Conservation (phyloP, 768 basidiomycete genomes). For the Hortiboletus campestris region DNA sequence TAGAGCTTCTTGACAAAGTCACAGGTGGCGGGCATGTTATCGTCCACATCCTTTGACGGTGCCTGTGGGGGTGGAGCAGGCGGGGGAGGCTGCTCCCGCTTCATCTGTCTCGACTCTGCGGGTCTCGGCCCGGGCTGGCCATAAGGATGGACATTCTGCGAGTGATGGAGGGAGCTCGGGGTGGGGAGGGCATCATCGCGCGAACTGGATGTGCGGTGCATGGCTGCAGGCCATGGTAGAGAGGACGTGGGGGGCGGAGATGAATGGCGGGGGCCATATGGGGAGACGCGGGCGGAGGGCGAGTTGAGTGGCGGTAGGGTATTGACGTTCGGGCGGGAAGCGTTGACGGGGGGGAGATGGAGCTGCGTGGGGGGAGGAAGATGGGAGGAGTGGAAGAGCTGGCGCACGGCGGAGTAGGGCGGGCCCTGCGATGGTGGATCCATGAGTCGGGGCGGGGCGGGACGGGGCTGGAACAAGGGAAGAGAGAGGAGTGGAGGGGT, state of each 20-base stretch:
- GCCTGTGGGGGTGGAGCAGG: conserved; percentile 15
- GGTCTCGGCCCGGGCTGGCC: conserved; percentile 20
- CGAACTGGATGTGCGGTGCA: conserved; percentile 40
- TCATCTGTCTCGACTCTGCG: conserved; percentile 27
- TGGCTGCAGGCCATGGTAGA: conserved; percentile 23
- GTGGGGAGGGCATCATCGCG: conserved; percentile 41
- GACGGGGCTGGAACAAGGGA: conserved; percentile 7
- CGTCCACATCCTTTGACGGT: conserved; percentile 47
- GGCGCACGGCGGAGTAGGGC: conserved; percentile 27
- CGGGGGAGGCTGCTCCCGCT: conserved; percentile 30
- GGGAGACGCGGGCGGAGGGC: conserved; percentile 25
- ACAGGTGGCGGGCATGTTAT: conserved; percentile 81
- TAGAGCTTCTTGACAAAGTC: conserved; percentile 95
- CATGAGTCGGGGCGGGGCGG: conserved; percentile 18
- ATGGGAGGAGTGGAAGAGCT: conserved; percentile 42
- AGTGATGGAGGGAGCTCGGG: conserved; percentile 13
- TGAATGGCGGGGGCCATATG: conserved; percentile 27
- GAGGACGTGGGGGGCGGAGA: conserved; percentile 28
- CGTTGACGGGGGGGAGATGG: conserved; percentile 35
- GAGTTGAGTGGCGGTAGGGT: conserved; percentile 43
- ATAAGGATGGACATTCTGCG: conserved; percentile 18
- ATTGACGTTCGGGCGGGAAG: conserved; percentile 36
- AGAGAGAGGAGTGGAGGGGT: background rate
- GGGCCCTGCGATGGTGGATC: conserved; percentile 31
- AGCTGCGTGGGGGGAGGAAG: conserved; percentile 45